Conservation (phyloP, 495 filamentous ascomycete species). For the Xylona heveae region DNA sequence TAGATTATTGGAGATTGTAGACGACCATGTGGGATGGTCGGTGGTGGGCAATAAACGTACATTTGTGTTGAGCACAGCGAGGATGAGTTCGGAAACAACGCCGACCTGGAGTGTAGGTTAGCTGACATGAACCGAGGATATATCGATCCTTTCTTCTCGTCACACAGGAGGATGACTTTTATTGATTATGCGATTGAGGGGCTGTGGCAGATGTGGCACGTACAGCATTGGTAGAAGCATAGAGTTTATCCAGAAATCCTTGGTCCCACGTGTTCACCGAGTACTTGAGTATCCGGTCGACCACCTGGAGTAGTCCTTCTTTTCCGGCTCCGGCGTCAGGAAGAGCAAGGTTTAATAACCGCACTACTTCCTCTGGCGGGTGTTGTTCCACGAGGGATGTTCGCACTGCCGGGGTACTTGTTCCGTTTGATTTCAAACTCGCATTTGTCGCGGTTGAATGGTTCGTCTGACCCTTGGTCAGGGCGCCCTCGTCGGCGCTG, state of each 20-base stretch:
- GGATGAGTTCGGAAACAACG: constrained; percentile 60
- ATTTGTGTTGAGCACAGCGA: constrained; percentile 75
- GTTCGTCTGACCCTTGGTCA: constrained; percentile 25
- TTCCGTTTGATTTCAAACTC: too few species aligned
- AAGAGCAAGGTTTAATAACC: constrained; percentile 40
- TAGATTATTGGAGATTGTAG: background rate
- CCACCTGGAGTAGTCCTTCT: constrained; percentile 42
- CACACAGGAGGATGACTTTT: background rate
- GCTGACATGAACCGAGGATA: background rate
- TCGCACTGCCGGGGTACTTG: too few species aligned
- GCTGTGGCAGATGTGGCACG: too few species aligned
- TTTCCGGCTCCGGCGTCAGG: constrained; percentile 44
- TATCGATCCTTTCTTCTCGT: constrained; percentile 1
- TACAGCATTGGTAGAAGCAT: constrained; percentile 61
- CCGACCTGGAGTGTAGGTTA: constrained; percentile 30
- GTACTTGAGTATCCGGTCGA: constrained; percentile 50
- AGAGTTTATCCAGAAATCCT: constrained; percentile 86
- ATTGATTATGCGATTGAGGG: background rate
- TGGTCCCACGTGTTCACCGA: constrained; percentile 94
- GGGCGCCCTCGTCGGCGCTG: constrained; percentile 42
- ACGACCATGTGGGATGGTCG: background rate
- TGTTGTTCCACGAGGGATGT: constrained; percentile 48
- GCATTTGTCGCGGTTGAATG: too few species aligned
- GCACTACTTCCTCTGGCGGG: constrained; percentile 44
- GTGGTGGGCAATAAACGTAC: constrained; percentile 17